Percentiles rank a stretch among this genome's conserved stretches.
phyloP scores from a whole-genome alignment of 2,329 filamentous ascomycete species.

The Magnaporthiopsis poae region DNA sequence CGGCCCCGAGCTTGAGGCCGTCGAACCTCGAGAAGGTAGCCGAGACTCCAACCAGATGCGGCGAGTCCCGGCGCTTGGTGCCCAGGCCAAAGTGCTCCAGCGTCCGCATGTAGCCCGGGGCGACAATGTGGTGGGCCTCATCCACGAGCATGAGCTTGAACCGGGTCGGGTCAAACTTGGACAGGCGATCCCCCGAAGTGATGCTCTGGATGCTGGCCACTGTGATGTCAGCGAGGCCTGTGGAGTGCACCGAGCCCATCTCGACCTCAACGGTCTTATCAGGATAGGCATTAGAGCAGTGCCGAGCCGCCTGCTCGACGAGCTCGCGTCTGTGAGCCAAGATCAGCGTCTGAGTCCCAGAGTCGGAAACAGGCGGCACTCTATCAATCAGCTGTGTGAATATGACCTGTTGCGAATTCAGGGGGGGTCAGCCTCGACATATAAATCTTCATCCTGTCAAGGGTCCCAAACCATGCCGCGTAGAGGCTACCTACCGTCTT shows the following conservation, averaged over 20 bases:
- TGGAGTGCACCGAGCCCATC: conserved; percentile 70
- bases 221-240: conserved; percentile 80
- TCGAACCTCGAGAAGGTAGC: conserved; percentile 72
- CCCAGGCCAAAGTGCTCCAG: conserved; percentile 69
- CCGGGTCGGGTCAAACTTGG: conserved; percentile 65
- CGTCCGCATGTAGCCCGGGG: conserved; percentile 63
- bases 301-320: conserved; percentile 82
- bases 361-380: conserved; percentile 44
- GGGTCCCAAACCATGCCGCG: conserved; percentile 17
- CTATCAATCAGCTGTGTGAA: conserved; percentile 90
- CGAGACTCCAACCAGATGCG: conserved; percentile 73
- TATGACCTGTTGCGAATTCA: conserved; percentile 56
- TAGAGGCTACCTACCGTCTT: conserved; percentile 55
- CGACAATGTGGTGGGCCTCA: conserved; percentile 93
- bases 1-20: conserved; percentile 68
- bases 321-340: conserved; percentile 86
- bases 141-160: conserved; percentile 93
- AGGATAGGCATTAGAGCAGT: conserved; percentile 75
- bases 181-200: conserved; percentile 62
- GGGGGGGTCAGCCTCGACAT: conserved; percentile 3
- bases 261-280: conserved; percentile 76
- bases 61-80: conserved; percentile 35
- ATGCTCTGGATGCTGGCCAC: conserved; percentile 85
- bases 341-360: conserved; percentile 71
- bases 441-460: neutral